Evolutionary conservation across 257 asterid species (phyloP).

Genomic region (Jaltomata sinuosa): DNA sequence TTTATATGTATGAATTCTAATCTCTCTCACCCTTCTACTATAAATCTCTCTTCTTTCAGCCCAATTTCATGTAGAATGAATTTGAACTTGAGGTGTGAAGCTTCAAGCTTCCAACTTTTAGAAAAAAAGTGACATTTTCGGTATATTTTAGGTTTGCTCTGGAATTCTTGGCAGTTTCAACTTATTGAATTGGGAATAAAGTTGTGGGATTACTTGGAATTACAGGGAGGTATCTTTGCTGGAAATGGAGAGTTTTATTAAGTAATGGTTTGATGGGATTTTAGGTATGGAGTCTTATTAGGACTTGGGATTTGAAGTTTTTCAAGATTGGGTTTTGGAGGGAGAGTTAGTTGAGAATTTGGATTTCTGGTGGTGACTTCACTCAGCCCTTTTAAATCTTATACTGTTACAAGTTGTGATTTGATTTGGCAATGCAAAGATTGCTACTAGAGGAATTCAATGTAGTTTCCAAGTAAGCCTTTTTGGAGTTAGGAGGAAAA

Average conservation of each 20-base stretch:
- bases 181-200: not conserved
- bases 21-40: constrained; percentile 13
- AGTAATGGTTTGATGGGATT: constrained; percentile 11
- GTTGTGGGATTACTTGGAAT: constrained; percentile 29
- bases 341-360: constrained; percentile 40
- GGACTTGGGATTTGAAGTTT: constrained; percentile 18
- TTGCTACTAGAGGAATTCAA: constrained; percentile 14
- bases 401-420: not conserved
- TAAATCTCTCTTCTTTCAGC: constrained; percentile 18
- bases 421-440: constrained; percentile 17
- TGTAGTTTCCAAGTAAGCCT: constrained; percentile 17
- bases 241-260: constrained; percentile 16
- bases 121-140: constrained; percentile 33
- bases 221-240: constrained; percentile 26
- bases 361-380: constrained; percentile 31
- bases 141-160: constrained; percentile 4
- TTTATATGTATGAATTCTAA: constrained; percentile 14
- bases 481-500: constrained; percentile 26
- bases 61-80: constrained; percentile 18
- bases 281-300: constrained; percentile 13
- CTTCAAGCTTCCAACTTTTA: constrained; percentile 35
- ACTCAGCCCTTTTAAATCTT: not conserved
- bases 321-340: constrained; percentile 28
- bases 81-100: constrained; percentile 27
- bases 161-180: constrained; percentile 15